phyloP scores from a whole-genome alignment of 441 rosid genomes.

The Mallotus japonicus region DNA sequence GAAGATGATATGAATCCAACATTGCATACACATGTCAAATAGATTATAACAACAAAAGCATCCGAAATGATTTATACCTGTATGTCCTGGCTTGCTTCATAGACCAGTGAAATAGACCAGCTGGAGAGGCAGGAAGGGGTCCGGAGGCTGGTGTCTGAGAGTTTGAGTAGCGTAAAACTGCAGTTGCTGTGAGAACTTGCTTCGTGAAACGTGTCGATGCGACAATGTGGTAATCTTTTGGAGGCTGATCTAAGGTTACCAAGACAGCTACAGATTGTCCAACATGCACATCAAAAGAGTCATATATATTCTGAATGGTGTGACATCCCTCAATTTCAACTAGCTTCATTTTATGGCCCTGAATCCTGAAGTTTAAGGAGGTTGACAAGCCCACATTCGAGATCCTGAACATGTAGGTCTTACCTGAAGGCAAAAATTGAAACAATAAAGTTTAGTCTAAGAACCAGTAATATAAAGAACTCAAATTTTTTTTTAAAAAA shows the following conservation, averaged over 20 bases:
- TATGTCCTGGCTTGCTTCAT: conserved; percentile 83
- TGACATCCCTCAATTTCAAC: conserved; percentile 96
- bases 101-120: conserved; percentile 57
- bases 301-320: conserved; percentile 61
- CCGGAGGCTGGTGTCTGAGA: conserved; percentile 59
- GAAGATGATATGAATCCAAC: not conserved
- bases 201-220: conserved; percentile 63
- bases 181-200: conserved; percentile 46
- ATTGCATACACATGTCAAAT: not conserved
- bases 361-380: conserved; percentile 81
- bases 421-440: conserved; percentile 47
- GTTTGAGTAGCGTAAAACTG: conserved; percentile 63
- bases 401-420: conserved; percentile 77
- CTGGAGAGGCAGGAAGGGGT: conserved; percentile 58
- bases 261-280: conserved; percentile 85
- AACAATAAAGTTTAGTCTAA: not conserved
- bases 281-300: conserved; percentile 79
- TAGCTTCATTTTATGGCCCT: conserved; percentile 71
- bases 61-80: conserved; percentile 40
- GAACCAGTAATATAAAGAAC: not conserved
- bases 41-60: not conserved
- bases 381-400: conserved; percentile 77
- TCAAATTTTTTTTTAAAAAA: too few species aligned
- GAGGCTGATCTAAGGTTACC: conserved; percentile 64
- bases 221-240: conserved; percentile 78